Evolutionary conservation across 176 grass and related monocot genomes (phyloP).

Genomic region (Saccharum officinarum): DNA sequence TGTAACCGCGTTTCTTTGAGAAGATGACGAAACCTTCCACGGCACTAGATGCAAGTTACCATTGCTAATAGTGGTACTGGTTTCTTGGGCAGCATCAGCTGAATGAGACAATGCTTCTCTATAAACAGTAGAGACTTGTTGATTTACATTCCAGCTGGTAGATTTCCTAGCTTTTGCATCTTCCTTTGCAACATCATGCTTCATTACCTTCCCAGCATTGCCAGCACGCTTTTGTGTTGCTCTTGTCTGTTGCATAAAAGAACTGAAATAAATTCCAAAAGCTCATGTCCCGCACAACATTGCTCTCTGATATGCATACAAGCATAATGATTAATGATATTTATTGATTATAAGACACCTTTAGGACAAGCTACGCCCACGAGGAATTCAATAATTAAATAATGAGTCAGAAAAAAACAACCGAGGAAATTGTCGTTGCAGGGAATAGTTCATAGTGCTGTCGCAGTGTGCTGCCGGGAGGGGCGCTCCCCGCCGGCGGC

Average conservation of each 20-base stretch:
- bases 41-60: conserved; percentile 37
- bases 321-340: conserved; percentile 26
- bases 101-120: conserved; percentile 50
- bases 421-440: no score
- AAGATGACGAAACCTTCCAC: conserved; percentile 45
- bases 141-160: conserved; percentile 48
- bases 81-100: conserved; percentile 45
- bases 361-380: background rate
- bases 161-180: conserved; percentile 74
- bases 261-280: conserved; percentile 26
- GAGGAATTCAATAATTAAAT: background rate
- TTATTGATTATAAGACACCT: background rate
- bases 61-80: conserved; percentile 33
- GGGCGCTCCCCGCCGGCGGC: no score
- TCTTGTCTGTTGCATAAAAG: conserved; percentile 57
- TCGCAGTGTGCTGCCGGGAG: no score
- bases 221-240: conserved; percentile 57
- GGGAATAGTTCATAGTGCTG: no score
- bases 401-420: no score
- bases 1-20: conserved; percentile 45
- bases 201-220: conserved; percentile 65
- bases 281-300: conserved; percentile 7
- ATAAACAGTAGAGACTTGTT: conserved; percentile 50
- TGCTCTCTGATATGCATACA: background rate
- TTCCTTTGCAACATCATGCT: conserved; percentile 66